Percentiles rank a stretch among this genome's conserved stretches.
These are phyloP conservation scores for Trichoderma reesei DNA, from an alignment of 495 filamentous ascomycete genomes.

Conservation along the genomic window DNA sequence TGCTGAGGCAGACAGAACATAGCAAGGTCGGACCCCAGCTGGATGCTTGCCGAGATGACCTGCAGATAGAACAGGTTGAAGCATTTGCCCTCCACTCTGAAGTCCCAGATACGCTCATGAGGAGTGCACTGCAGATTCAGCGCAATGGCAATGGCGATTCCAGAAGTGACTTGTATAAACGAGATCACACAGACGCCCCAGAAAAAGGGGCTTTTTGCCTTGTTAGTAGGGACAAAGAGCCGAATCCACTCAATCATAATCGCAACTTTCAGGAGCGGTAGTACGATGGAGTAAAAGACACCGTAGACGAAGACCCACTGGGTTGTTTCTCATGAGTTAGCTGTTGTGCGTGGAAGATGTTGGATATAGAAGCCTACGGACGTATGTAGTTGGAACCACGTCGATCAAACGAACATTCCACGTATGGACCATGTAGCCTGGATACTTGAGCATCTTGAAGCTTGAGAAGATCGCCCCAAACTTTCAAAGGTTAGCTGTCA, in stretches of 20 bases:
- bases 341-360: not conserved
- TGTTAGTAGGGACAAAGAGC: conserved; percentile 19
- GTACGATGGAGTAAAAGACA: conserved; percentile 17
- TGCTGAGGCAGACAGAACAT: conserved; percentile 29
- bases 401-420: conserved; percentile 18
- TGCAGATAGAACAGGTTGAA: conserved; percentile 19
- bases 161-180: conserved; percentile 12
- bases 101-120: conserved; percentile 23
- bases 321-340: not conserved
- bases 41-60: conserved; percentile 18
- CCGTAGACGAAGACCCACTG: conserved; percentile 18
- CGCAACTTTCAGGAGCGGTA: conserved; percentile 23
- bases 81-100: conserved; percentile 20
- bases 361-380: conserved; percentile 11
- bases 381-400: conserved; percentile 11
- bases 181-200: conserved; percentile 14
- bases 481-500: too few relatives aligned
- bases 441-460: conserved; percentile 12
- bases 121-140: conserved; percentile 34
- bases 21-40: conserved; percentile 26
- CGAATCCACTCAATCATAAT: conserved; percentile 30
- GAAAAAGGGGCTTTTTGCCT: conserved; percentile 11
- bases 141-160: conserved; percentile 20
- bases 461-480: not conserved
- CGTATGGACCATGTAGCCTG: conserved; percentile 24